Percentiles rank a stretch among this genome's conserved stretches.
phyloP scores from a whole-genome alignment of 192 early-diverging fungal species.

The Helicostylum pulchrum region DNA sequence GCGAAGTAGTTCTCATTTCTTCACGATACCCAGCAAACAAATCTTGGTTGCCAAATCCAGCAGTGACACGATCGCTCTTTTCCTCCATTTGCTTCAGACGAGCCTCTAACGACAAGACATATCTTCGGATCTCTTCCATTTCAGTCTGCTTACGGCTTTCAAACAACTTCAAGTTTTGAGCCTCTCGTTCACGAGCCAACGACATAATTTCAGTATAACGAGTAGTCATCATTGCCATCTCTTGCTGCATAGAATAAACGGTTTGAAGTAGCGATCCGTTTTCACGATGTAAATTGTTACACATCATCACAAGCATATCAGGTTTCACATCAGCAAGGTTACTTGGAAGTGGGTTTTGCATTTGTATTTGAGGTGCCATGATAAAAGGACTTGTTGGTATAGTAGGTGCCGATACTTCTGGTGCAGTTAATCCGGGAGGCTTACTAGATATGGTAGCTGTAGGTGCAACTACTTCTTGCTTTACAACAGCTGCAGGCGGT shows the following conservation, averaged over 20 bases:
- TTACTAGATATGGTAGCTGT: too few species aligned
- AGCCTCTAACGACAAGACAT: conserved; percentile 38
- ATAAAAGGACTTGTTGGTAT: not conserved
- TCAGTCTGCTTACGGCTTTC: conserved; percentile 41
- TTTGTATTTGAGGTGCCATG: not conserved
- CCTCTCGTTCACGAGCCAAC: conserved; percentile 43
- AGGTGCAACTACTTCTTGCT: too few species aligned
- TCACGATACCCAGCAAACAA: conserved; percentile 27
- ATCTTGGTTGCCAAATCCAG: conserved; percentile 27
- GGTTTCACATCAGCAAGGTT: conserved; percentile 2
- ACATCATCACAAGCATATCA: not conserved
- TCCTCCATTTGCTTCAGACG: conserved; percentile 19
- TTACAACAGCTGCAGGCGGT: too few species aligned
- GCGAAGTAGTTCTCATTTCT: conserved; percentile 13
- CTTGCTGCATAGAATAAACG: conserved; percentile 46
- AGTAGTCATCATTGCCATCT: conserved; percentile 41
- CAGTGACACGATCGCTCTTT: conserved; percentile 1
- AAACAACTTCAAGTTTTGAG: conserved; percentile 11
- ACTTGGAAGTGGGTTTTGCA: conserved; percentile 1
- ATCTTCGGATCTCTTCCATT: conserved; percentile 48
- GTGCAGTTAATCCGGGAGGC: too few species aligned
- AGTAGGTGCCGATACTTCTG: too few species aligned
- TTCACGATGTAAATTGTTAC: conserved; percentile 39
- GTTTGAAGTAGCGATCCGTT: conserved; percentile 44
- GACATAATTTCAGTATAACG: conserved; percentile 42